Evolutionary conservation across 2,329 filamentous ascomycete genomes (phyloP).

Genomic region (Cladophialophora yegresii): DNA sequence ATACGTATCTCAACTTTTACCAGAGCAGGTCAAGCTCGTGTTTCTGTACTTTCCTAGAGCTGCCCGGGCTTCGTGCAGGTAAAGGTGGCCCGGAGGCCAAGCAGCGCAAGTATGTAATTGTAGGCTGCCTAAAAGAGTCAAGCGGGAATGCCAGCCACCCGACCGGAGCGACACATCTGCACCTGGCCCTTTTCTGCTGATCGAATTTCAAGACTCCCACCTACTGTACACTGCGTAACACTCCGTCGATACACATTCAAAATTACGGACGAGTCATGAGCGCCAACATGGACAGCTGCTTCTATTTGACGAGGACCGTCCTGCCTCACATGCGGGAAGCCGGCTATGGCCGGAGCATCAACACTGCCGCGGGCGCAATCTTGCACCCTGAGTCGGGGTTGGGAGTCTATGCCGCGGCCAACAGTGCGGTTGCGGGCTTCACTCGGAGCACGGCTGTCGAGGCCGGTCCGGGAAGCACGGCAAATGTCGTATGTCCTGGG

Average conservation of each 20-base stretch:
- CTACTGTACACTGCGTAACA: no score
- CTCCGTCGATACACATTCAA: no score
- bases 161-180: no score
- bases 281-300: conserved; percentile 19
- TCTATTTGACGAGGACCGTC: conserved; percentile 9
- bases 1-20: neutral
- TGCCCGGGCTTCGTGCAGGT: no score
- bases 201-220: no score
- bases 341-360: conserved; percentile 14
- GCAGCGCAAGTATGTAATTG: no score
- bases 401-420: conserved; percentile 4
- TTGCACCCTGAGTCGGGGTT: conserved; percentile 2
- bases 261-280: neutral
- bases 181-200: no score
- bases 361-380: conserved; percentile 6
- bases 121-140: no score
- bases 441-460: conserved; percentile 12
- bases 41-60: conserved; percentile 9
- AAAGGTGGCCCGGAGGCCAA: no score
- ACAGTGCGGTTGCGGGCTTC: conserved; percentile 11
- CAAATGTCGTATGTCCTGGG: conserved; percentile 6
- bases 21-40: conserved; percentile 6
- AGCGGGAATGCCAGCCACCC: no score
- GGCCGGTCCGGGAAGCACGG: conserved; percentile 14
- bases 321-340: conserved; percentile 12